Percentiles rank a stretch among this genome's conserved stretches.
These are phyloP conservation scores for Elymus sibiricus DNA, from an alignment of 176 grass and related monocot species.

Conservation along the genomic window DNA sequence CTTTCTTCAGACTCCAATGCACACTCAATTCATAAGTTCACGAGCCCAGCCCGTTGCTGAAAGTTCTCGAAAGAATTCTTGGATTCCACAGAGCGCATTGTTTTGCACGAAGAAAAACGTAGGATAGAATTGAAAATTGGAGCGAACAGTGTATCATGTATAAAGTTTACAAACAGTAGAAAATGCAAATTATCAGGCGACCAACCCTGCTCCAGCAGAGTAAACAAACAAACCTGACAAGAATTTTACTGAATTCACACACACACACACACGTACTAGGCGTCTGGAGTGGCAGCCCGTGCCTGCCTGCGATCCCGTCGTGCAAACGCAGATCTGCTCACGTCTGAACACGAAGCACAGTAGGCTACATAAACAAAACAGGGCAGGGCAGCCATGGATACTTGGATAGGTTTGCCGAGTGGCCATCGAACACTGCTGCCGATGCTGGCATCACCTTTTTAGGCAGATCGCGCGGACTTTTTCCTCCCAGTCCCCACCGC, in stretches of 20 bases:
- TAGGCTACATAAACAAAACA: neutral
- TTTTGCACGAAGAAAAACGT: neutral
- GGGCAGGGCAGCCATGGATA: neutral
- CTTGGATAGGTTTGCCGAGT: slow-evolving; percentile 4
- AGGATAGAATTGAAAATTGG: neutral
- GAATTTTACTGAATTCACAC: neutral
- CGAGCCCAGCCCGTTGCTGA: neutral
- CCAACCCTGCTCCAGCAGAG: neutral
- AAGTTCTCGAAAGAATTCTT: neutral
- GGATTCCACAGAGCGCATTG: neutral
- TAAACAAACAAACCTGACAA: neutral
- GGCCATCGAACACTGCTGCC: neutral
- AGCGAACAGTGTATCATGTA: too few relatives aligned
- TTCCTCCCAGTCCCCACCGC: neutral
- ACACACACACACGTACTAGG: neutral
- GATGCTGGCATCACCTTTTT: slow-evolving; percentile 22
- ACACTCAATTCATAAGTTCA: neutral
- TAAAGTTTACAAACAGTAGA: neutral
- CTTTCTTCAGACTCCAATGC: neutral
- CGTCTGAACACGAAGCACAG: neutral
- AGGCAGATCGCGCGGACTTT: slow-evolving; percentile 29
- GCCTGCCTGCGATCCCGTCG: neutral
- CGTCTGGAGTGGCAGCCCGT: neutral
- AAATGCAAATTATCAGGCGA: neutral
- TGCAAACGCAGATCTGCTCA: slow-evolving; percentile 18